Conservation (phyloP, 257 asterid genomes). For the Parsonsia alboflavescens region DNA sequence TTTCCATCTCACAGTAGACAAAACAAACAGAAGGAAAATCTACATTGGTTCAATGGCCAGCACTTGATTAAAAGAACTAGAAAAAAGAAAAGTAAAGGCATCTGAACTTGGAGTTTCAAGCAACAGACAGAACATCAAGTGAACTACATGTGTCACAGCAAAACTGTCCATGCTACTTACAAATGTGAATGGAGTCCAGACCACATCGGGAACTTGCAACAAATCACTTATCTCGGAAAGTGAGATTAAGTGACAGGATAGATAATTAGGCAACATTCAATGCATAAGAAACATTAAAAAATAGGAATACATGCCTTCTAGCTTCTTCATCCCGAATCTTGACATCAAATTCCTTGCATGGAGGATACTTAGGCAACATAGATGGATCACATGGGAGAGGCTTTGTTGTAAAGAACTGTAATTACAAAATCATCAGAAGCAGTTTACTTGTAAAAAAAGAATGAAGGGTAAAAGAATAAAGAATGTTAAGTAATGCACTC, state of each 20-base stretch:
- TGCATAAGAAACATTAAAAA: not conserved
- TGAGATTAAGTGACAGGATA: not conserved
- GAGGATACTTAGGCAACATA: slow-evolving; percentile 69
- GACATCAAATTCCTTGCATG: slow-evolving; percentile 76
- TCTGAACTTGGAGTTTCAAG: not conserved
- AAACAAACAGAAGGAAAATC: slow-evolving; percentile 3
- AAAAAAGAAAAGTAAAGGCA: not conserved
- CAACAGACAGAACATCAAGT: not conserved
- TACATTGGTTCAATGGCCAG: not conserved
- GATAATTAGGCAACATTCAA: not conserved
- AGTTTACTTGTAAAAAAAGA: not conserved
- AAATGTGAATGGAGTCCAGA: not conserved
- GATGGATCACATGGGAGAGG: slow-evolving; percentile 92
- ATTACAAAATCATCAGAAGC: not conserved
- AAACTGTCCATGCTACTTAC: not conserved
- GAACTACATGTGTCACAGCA: not conserved
- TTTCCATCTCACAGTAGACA: not conserved
- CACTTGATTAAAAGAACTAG: not conserved
- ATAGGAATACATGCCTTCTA: slow-evolving; percentile 42
- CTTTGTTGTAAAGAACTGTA: slow-evolving; percentile 67
- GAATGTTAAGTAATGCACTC: not conserved
- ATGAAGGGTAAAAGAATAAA: not conserved
- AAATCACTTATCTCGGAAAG: not conserved
- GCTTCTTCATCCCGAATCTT: slow-evolving; percentile 67
- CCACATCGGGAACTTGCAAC: not conserved